Base-by-base conservation (phyloP, 331 rosid species). In the Rhamnella rubrinervis region DNA sequence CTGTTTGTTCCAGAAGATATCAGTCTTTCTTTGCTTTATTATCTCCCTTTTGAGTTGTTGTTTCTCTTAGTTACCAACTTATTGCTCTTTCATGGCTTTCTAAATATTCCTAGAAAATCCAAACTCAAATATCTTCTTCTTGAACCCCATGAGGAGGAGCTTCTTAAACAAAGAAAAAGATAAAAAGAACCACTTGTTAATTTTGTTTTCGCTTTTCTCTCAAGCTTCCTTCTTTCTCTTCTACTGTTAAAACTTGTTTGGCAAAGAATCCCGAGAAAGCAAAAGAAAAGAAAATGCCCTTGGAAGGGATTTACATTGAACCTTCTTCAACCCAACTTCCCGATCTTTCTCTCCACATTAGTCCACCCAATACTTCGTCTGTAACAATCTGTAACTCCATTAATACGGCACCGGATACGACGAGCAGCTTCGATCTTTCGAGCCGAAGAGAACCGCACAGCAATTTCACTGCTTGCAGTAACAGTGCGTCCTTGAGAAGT, bases 261-360 rank as follows among this genome's bases (percentile, higher is more conserved):
- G 23, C 9, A 15, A 53, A 53, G 25, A 17, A 53, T 53, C 58
- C 9, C 60, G 28, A 40, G 47, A 40, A 63, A 50, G 21, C 41
- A 55, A 9, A 31, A 19, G 39, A 21, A 21, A 47, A 52, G 46
- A 92, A 92, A 73, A 92, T 92, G 98, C 92, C 98, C 88, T 92
- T 87, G 82, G 89, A 89, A 64, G 98, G 92, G 89, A 80, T 86
- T 80, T 88, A 85, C 84, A 77, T 84, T 39, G 92, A 92, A 75
- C 76, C 89, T 19, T 72, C 85, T 74, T 78, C 92, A 76, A 66
- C 75, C 38, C 6, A 77, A 46, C 20, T 78, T 46, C 96, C 98
- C 60, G 98, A 92, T 88, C 98, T 92, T 70, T 88, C 98, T 63
- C 96, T 92, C 65, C 93, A 92, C 77, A 90, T 92, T 75, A 90